Base-by-base conservation (phyloP, 2,329 filamentous ascomycete genomes). In the Dothiorella sarmentorum region DNA sequence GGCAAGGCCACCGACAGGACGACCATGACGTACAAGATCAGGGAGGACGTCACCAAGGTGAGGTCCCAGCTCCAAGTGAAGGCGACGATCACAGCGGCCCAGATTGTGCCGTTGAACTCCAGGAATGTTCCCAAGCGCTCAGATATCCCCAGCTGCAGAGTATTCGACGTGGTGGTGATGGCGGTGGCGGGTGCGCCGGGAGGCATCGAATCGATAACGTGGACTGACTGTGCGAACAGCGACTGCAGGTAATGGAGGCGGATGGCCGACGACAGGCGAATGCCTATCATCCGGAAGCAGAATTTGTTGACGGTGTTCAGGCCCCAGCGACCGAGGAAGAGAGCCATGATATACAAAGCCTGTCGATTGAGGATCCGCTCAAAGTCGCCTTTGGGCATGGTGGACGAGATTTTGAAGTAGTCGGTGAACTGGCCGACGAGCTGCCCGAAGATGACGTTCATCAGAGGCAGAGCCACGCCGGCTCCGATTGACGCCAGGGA, bases 91-190 rank as follows among this genome's bases (percentile, higher is more conserved):
- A 81, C 73, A 57, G 79, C 78, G 0, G 79, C 68, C 5, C 78
- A 62, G 4, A 80, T 64, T 1, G 78, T 65, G 2, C 77, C 68
- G 2, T 75, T 52, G 2, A 71, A 74, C 52, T 78, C 73, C 27
- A 80, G 69, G 1, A 80, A 68, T 2, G 68, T 69, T 1, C 73
- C 73, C 4, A 84, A 68, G 56, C 79, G 78, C 62, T 83, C 80
- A 0, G 80, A 82, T n/a, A 83, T 77, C 17, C 79, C 80, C 24
- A 80, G 71, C 59, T 83, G 81, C 10, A 83, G 75, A 0, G 76
- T 77, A 62, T 82, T 83, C 29, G 80, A 76, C 0, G 78, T 77
- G 0, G 76, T 76, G 0, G 80, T 83, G 63, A 84, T 81, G 1
- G 79, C 76, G 38, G 77, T 78, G 0, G 78, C 76, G 11, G 81